Conservation (phyloP, 2,329 filamentous ascomycete genomes). For the Fusarium multiceps region DNA sequence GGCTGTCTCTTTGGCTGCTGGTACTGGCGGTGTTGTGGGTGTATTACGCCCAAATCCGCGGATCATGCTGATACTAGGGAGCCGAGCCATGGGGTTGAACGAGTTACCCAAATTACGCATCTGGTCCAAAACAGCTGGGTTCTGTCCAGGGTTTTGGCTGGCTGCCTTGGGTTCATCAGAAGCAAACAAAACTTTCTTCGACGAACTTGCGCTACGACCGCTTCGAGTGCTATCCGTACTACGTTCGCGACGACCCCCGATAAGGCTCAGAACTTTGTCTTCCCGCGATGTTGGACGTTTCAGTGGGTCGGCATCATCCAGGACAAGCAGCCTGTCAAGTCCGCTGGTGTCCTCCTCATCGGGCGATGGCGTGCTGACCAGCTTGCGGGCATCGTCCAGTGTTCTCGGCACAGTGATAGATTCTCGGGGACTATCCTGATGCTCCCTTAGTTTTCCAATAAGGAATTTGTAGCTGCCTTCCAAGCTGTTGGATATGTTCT, state of each 20-base stretch:
- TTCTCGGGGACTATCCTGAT: conserved; percentile 58
- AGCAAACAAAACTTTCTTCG: conserved; percentile 66
- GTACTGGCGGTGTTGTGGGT: conserved; percentile 51
- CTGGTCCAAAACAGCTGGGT: conserved; percentile 77
- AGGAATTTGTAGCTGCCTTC: conserved; percentile 95
- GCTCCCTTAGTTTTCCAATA: conserved; percentile 86
- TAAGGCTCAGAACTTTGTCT: conserved; percentile 76
- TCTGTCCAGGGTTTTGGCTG: conserved; percentile 39
- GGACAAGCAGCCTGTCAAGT: conserved; percentile 62
- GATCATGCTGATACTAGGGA: conserved; percentile 79
- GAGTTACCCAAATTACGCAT: conserved; percentile 84
- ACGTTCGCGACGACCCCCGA: conserved; percentile 79
- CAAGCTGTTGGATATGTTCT: conserved; percentile 89
- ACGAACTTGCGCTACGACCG: conserved; percentile 70
- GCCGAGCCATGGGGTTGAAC: conserved; percentile 83
- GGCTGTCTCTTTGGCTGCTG: conserved; percentile 55
- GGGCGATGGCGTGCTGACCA: conserved; percentile 78
- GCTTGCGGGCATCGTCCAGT: conserved; percentile 88
- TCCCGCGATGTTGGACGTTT: conserved; percentile 57
- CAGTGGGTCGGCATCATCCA: conserved; percentile 50
- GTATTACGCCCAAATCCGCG: conserved; percentile 76
- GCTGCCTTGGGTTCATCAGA: conserved; percentile 51
- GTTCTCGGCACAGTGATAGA: conserved; percentile 82
- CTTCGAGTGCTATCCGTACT: conserved; percentile 81
- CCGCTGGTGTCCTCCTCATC: conserved; percentile 73